Percentiles rank a stretch among this genome's conserved stretches.
phyloP scores from a whole-genome alignment of 257 asterid genomes.

The Verbascum thapsus region DNA sequence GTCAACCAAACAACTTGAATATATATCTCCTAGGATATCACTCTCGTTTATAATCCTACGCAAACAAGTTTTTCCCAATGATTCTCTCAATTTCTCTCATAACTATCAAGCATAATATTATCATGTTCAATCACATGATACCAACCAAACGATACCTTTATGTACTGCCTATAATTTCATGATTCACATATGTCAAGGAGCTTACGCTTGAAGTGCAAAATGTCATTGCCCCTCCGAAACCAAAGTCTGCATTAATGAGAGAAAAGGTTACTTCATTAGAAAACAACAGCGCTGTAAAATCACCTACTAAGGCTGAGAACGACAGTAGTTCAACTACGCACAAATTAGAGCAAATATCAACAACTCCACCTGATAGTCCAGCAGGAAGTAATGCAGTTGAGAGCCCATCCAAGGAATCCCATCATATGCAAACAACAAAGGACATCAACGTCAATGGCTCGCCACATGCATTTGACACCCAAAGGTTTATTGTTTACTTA shows the following conservation, averaged over 20 bases:
- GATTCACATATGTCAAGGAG: conserved; percentile 78
- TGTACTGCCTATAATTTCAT: conserved; percentile 42
- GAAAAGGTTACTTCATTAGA: conserved; percentile 54
- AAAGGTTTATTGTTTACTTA: conserved; percentile 47
- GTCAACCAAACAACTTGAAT: too few relatives aligned
- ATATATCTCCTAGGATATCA: too few relatives aligned
- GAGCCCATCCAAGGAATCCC: conserved; percentile 62
- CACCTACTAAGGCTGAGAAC: conserved; percentile 52
- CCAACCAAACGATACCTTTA: too few relatives aligned
- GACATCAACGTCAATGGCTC: conserved; percentile 64
- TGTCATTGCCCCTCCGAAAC: conserved; percentile 79
- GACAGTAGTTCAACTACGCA: conserved; percentile 44
- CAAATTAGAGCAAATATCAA: conserved; percentile 45
- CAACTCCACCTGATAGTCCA: conserved; percentile 78
- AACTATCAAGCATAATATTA: too few relatives aligned
- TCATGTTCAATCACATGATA: too few relatives aligned
- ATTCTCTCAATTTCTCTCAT: too few relatives aligned
- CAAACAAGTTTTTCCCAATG: too few relatives aligned
- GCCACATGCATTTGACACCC: conserved; percentile 67
- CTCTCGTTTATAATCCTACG: too few relatives aligned
- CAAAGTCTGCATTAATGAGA: conserved; percentile 59
- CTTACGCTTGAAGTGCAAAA: conserved; percentile 89
- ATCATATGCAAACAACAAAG: conserved; percentile 47
- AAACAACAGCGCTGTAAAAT: conserved; percentile 37
- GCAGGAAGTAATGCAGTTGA: conserved; percentile 51